These are phyloP conservation scores for Coprinellus aureogranulatus DNA, from an alignment of 768 basidiomycete species.

Conservation along the genomic window DNA sequence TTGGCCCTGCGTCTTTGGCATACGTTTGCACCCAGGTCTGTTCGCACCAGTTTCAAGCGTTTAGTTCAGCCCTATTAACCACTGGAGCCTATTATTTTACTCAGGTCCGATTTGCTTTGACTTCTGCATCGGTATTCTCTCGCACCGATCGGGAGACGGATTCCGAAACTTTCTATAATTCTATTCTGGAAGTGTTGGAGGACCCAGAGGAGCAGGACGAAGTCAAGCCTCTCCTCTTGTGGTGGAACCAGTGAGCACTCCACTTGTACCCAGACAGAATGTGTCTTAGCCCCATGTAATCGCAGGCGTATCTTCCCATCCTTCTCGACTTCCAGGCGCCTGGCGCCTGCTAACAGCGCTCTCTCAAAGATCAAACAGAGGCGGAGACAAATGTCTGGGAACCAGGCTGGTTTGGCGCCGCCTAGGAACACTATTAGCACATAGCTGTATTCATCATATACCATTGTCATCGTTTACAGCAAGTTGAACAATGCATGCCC, in stretches of 20 bases:
- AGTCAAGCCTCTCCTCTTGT: neutral
- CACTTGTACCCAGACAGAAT: too few species aligned
- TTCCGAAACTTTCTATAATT: neutral
- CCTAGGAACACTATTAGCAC: too few species aligned
- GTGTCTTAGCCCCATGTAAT: too few species aligned
- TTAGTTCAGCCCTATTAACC: too few species aligned
- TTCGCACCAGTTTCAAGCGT: too few species aligned
- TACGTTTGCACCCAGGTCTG: slow-evolving; percentile 1
- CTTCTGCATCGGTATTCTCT: neutral
- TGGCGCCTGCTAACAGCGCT: neutral
- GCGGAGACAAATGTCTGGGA: too few species aligned
- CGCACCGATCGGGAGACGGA: neutral
- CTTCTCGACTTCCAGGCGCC: neutral
- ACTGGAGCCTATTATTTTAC: too few species aligned
- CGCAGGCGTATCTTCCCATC: neutral
- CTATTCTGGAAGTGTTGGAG: neutral
- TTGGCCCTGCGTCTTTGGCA: neutral
- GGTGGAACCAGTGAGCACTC: neutral
- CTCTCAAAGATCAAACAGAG: neutral
- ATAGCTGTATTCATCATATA: too few species aligned
- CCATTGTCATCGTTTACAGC: too few species aligned
- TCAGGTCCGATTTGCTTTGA: slow-evolving; percentile 1
- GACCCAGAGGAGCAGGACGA: slow-evolving; percentile 3
- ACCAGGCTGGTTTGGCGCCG: too few species aligned
- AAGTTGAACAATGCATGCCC: too few species aligned